A percentile compares a stretch with the other conserved stretches of the same genome.
Conservation (phyloP, 139 green algal genomes). For the Deuterostichococcus epilithicus region DNA sequence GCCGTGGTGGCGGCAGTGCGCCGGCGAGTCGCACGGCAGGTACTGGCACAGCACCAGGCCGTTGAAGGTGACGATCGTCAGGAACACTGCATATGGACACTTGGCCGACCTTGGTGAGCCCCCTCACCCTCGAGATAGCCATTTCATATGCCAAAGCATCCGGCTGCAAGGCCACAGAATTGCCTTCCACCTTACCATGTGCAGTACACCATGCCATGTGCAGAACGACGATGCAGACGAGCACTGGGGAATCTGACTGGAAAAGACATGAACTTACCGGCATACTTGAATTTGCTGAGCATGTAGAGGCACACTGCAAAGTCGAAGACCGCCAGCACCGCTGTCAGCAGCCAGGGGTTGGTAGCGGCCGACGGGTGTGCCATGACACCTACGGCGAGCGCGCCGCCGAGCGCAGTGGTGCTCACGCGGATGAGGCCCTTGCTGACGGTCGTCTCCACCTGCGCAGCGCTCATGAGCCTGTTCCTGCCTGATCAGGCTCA, state of each 20-base stretch:
- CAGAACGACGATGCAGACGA: too few species aligned
- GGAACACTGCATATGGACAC: constrained; percentile 3
- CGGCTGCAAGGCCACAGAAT: too few species aligned
- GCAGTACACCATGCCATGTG: too few species aligned
- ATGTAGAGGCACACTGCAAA: not conserved
- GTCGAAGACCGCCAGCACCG: not conserved
- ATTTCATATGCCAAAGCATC: too few species aligned
- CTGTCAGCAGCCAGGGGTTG: not conserved
- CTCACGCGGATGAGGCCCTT: not conserved
- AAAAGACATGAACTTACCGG: not conserved
- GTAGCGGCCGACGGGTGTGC: not conserved
- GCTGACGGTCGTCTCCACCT: not conserved
- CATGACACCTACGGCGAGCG: not conserved
- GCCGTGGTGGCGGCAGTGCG: not conserved
- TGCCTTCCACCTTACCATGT: too few species aligned
- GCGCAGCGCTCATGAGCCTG: not conserved
- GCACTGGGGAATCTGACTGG: too few species aligned
- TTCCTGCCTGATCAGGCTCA: too few species aligned
- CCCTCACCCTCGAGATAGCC: too few species aligned
- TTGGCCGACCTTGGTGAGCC: too few species aligned
- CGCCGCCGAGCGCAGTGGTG: not conserved
- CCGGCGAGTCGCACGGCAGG: not conserved
- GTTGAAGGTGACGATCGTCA: constrained; percentile 10
- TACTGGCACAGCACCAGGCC: constrained; percentile 10
- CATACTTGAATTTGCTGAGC: constrained; percentile 2